A percentile compares a stretch with the other conserved stretches of the same genome.
phyloP scores from a whole-genome alignment of 1,139 yeast species.

The Yamadazyma friedrichii region DNA sequence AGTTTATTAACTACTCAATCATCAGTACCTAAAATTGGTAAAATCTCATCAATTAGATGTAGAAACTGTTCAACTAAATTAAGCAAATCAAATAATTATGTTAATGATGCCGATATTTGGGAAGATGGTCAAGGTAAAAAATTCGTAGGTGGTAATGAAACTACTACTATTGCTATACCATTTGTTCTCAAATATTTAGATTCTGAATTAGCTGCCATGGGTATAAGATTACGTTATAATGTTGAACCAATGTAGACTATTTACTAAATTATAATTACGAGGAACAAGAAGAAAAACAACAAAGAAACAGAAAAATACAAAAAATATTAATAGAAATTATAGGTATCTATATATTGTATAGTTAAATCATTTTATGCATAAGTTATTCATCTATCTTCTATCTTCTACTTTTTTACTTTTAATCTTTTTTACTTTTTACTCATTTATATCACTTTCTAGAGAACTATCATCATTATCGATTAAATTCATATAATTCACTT shows the following conservation, averaged over 20 bases:
- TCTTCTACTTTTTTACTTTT: too few species aligned
- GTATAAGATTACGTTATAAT: constrained; percentile 86
- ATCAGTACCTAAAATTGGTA: constrained; percentile 88
- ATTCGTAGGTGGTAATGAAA: constrained; percentile 87
- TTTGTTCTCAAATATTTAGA: constrained; percentile 93
- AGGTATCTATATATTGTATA: constrained; percentile 1
- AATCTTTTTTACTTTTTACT: too few species aligned
- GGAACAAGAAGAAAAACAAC: not conserved
- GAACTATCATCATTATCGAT: too few species aligned
- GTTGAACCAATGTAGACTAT: constrained; percentile 51
- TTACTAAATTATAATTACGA: not conserved
- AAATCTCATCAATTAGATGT: constrained; percentile 76
- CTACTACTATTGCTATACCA: constrained; percentile 95
- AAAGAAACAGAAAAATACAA: not conserved
- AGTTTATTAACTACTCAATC: constrained; percentile 85
- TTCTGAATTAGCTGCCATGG: constrained; percentile 97
- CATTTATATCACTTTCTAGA: too few species aligned
- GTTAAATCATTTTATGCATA: not conserved
- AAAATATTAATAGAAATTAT: not conserved
- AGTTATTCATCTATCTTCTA: not conserved
- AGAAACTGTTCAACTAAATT: constrained; percentile 84
- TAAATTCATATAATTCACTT: too few species aligned
- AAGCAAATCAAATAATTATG: constrained; percentile 44
- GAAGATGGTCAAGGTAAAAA: constrained; percentile 95
- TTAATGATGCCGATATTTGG: constrained; percentile 84